phyloP scores from a whole-genome alignment of 257 asterid species.

The Pogostemon cablin region DNA sequence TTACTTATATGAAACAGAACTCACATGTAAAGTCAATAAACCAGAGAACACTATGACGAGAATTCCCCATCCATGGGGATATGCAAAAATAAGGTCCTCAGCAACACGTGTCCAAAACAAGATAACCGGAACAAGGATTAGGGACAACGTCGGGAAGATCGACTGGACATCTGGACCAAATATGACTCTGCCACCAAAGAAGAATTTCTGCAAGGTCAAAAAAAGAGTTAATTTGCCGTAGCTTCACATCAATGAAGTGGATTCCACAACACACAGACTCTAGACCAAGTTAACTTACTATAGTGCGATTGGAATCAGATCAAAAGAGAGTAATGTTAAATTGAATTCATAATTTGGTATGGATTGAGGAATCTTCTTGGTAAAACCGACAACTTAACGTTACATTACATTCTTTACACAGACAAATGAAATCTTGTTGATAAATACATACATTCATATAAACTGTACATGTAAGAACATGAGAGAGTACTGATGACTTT shows the following conservation, averaged over 20 bases:
- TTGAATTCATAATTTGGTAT: background rate
- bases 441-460: background rate
- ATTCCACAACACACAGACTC: too few relatives aligned
- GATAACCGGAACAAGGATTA: slow-evolving; percentile 62
- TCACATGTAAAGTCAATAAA: slow-evolving; percentile 54
- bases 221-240: background rate
- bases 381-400: background rate
- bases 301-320: too few relatives aligned
- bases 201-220: slow-evolving; percentile 59
- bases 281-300: too few relatives aligned
- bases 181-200: slow-evolving; percentile 64
- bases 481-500: too few relatives aligned
- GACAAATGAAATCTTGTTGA: background rate
- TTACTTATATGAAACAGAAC: slow-evolving; percentile 28
- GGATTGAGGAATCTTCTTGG: background rate
- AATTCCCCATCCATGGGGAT: slow-evolving; percentile 48
- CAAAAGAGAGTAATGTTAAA: background rate
- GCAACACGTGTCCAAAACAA: slow-evolving; percentile 64
- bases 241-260: background rate
- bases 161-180: slow-evolving; percentile 82
- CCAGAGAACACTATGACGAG: slow-evolving; percentile 43
- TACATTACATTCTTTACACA: background rate
- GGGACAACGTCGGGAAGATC: slow-evolving; percentile 52
- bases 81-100: slow-evolving; percentile 44
- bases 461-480: too few relatives aligned